Base-by-base conservation (phyloP, 371 early-diverging fungal species). In the Entomophthora muscae region DNA sequence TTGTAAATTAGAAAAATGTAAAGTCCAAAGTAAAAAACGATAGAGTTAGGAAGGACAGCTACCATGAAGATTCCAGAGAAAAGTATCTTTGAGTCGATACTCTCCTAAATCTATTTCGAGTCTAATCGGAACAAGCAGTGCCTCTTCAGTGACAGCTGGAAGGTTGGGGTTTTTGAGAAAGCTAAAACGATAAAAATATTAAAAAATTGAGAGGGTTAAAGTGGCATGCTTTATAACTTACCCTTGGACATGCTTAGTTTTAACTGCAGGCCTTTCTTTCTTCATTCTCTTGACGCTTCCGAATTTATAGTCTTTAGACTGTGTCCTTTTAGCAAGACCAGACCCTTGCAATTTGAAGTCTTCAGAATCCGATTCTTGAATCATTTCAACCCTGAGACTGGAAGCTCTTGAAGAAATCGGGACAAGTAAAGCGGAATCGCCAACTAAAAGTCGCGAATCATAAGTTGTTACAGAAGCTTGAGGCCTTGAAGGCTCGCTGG, bases 51-150 rank as follows among this genome's bases (percentile, higher is more conserved):
- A 42, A 42, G 5, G 42, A 57, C 53, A 32, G 64, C 22, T 76
- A 82, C 83, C 90, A 67, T 91, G 83, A 33, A 91, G 69, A 69
- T 95, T 94, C 97, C 97, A 96, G 12, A 88, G 86, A 70, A 96
- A 93, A 21, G 81, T 77, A 65, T 96, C 97, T 24, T 85, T 76
- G 52, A 95, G 70, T 64, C 83, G 84, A 67, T 83, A 79, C 24
- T 88, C 89, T 63, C 92, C 93, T 1, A 89, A 69, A 56, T 96
- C 95, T 64, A 95, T 70, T 66, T 95, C 95, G 12, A 96, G 66
- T 24, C 87, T 79, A 53, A 96, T 90, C 0, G 97, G 97, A 17
- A 42, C 42, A 10, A 42, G 42, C 42, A 42, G 42, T 17, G 42
- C 42, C 42, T 42, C 42, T 42, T 42, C 42, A 42, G 42, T 42